Evolutionary conservation across 441 rosid genomes (phyloP), one percentile per base, ranked within the genome.

Genomic region (Arabidopsis lyrata): DNA sequence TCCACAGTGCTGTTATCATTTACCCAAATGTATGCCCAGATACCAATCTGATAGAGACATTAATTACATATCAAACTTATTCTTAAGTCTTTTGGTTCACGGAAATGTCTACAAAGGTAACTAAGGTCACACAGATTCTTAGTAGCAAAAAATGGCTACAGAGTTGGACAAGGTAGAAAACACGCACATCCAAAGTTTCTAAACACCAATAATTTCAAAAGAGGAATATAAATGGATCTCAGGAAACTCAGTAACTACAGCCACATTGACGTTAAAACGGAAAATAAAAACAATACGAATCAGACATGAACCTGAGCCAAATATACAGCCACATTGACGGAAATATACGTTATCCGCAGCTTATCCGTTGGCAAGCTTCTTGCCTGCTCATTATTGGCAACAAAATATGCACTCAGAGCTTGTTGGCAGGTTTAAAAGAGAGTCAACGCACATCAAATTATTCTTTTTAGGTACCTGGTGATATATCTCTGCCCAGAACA

Each of bases 401-500:
- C 56, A 76, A 47, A 29, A 63, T 3, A 63, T 39, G 58, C 55
- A 16, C 38, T 79, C 22, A 67, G n/a, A 75, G 57, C 53, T 63
- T 60, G 64, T 6, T 24, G 24, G 24, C 11, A 13, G 52, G 12
- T 41, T 42, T 6, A 14, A 45, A 66, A 3, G 66, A 71, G 52
- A 47, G 16, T 18, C 16, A 8, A 48, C 14, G 55, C 15, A 60
- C 18, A 66, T 52, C 54, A 32, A 61, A 39, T 13, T 0, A 9
- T 27, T 42, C 34, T 13, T 49, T 35, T 5, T 3, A 60, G 41
- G 14, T 31, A 50, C 99, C 97, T 95, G 98, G 78, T 91, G 95
- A 84, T 95, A 92, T 84, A 92, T 95, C 82, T 95, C 99, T 16
- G 99, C 99, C 99, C 98, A 95, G 74, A 95, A 95, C 47, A 95